Conservation (phyloP, 2,329 filamentous ascomycete species). For the Tympanopsis confertula region DNA sequence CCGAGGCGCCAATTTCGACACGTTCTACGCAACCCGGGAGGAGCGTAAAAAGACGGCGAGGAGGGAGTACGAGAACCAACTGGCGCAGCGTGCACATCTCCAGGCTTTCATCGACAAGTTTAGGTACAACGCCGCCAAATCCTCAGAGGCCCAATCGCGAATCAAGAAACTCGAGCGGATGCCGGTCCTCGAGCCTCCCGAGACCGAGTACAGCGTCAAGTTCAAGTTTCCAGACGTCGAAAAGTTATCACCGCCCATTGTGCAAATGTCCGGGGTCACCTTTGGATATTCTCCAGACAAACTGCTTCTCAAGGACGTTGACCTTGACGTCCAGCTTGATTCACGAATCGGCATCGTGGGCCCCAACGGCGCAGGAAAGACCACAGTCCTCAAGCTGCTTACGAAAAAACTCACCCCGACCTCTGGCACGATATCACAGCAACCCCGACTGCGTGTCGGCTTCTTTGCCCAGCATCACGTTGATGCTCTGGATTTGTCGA, state of each 20-base stretch:
- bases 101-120: constrained; percentile 99
- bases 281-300: constrained; percentile 82
- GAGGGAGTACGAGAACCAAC: constrained; percentile 97
- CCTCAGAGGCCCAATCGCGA: constrained; percentile 90
- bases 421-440: constrained; percentile 72
- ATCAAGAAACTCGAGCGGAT: constrained; percentile 99
- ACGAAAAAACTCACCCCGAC: constrained; percentile 73
- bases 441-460: constrained; percentile 79
- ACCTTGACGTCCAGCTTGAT: constrained; percentile 93
- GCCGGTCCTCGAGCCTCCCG: constrained; percentile 79
- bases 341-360: constrained; percentile 97
- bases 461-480: constrained; percentile 99
- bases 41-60: constrained; percentile 93
- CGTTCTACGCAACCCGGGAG: constrained; percentile 94
- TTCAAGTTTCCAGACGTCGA: constrained; percentile 97
- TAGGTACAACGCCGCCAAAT: constrained; percentile 97
- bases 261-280: constrained; percentile 86
- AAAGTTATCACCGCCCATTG: constrained; percentile 94
- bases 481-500: constrained; percentile 81
- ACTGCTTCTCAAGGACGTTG: constrained; percentile 71
- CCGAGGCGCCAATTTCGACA: constrained; percentile 91
- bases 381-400: constrained; percentile 93
- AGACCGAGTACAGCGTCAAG: constrained; percentile 88
- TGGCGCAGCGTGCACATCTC: constrained; percentile 83
- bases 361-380: constrained; percentile 97